Evolutionary conservation across 148 eudicot genomes (phyloP).

Genomic region (Hydrangea macrophylla): DNA sequence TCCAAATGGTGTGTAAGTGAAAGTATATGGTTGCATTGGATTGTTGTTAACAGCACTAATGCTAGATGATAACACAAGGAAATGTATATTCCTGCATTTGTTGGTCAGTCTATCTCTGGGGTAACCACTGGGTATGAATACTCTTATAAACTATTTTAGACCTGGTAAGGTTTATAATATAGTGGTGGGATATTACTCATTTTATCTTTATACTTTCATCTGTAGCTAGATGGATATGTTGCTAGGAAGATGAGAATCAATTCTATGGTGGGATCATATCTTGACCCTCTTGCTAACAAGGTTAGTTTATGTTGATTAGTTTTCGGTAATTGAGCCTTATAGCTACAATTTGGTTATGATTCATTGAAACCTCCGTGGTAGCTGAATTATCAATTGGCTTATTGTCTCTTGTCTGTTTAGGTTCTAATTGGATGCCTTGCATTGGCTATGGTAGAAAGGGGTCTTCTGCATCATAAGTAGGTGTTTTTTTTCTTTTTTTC

Average conservation of each 20-base stretch:
- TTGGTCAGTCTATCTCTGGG: conserved; percentile 79
- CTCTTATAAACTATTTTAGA: too few species aligned
- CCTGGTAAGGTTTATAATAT: neutral
- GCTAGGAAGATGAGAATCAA: conserved; percentile 95
- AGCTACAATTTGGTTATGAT: neutral
- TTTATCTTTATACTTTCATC: conserved; percentile 8
- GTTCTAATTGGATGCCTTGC: conserved; percentile 95
- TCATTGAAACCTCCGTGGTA: conserved; percentile 3
- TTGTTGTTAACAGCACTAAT: conserved; percentile 14
- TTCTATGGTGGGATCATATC: conserved; percentile 94
- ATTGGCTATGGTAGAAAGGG: conserved; percentile 85
- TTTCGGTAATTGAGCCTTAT: neutral
- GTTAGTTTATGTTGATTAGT: conserved; percentile 15
- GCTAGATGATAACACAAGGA: conserved; percentile 95
- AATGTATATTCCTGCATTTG: conserved; percentile 92
- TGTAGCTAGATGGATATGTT: conserved; percentile 89
- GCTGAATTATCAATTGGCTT: neutral
- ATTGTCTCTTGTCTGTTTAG: conserved; percentile 29
- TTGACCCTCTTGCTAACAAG: conserved; percentile 99
- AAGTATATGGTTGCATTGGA: neutral
- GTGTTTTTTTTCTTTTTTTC: conserved; percentile 13
- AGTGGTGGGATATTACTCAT: too few species aligned
- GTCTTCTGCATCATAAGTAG: conserved; percentile 85
- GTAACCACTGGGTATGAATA: conserved; percentile 82
- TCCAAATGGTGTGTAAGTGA: too few species aligned